Percentiles rank a stretch among this genome's conserved stretches.
phyloP scores from a whole-genome alignment of 176 grass and related monocot genomes.

The Ampelocalamus luodianensis region DNA sequence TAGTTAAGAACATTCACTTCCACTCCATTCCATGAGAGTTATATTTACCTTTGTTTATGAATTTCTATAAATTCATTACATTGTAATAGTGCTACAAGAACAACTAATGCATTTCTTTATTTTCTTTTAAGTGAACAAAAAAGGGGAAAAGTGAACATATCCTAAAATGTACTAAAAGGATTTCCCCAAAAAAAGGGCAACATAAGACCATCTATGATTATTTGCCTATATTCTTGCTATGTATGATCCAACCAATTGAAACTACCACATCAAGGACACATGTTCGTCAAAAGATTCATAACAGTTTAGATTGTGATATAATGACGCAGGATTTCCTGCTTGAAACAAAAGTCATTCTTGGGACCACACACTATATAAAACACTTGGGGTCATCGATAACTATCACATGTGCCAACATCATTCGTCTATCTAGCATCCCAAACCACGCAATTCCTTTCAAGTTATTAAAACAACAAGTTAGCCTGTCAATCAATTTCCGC shows the following conservation, averaged over 20 bases:
- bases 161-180: not conserved
- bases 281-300: not conserved
- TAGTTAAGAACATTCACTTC: constrained; percentile 23
- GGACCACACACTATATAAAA: constrained; percentile 28
- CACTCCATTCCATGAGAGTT: constrained; percentile 18
- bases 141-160: not conserved
- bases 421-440: not conserved
- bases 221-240: not conserved
- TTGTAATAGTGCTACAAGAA: not conserved
- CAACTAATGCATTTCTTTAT: not conserved
- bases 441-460: not conserved
- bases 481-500: not conserved
- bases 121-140: constrained; percentile 3
- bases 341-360: not conserved
- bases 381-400: not conserved
- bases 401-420: constrained; percentile 28
- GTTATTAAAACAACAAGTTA: not conserved
- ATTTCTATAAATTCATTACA: not conserved
- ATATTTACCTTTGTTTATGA: not conserved
- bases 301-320: not conserved
- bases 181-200: not conserved
- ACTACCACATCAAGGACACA: not conserved
- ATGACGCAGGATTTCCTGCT: not conserved
- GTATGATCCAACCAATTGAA: constrained; percentile 23
- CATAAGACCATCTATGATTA: not conserved